Evolutionary conservation across 148 eudicot species (phyloP), one percentile per base, ranked within the genome.

Genomic region (Rheum nobile): DNA sequence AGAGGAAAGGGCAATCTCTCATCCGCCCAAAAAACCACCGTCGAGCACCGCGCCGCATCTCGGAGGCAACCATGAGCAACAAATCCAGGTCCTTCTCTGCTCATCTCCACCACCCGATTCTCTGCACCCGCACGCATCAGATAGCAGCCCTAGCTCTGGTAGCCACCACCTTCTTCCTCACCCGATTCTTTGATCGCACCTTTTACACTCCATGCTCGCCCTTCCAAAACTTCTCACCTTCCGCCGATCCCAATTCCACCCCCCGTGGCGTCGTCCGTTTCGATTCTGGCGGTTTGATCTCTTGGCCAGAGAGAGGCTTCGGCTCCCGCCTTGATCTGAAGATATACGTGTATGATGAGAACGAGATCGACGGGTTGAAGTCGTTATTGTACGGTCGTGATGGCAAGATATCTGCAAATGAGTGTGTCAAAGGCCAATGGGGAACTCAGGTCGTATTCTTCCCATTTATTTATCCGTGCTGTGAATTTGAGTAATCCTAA

Each of bases 371-470:
- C n/a, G 98, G 91, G 11, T 75, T 93, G 67, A 79, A 77, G 72
- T 77, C 47, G 22, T 77, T 93, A 74, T 34, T 93, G 89, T 86
- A 85, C 47, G 98, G 98, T 21, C 87, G 98, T n/a, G 95, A 93
- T 57, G 83, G 84, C 0, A 89, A 75, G 46, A 88, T 93, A 35
- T 78, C 87, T 4, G 77, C 87, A 22, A 85, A 84, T 6, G 52
- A 80, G 17, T 93, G 98, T 72, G 11, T 88, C 24, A 89, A 87
- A 79, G 98, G 98, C 70, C 98, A 93, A 73, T 93, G 98, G 98
- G 98, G 92, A 50, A 91, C 98, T 80, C 98, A 93, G 95, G 98
- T 93, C 31, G 42, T 8, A 24, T 67, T 71, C 2, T 1, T 24
- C 24, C 48, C 22, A 38, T 67, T 21, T 4, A 4, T 38, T 32